Evolutionary conservation across 2,329 filamentous ascomycete genomes (phyloP).

Genomic region (Fusarium nurragi): DNA sequence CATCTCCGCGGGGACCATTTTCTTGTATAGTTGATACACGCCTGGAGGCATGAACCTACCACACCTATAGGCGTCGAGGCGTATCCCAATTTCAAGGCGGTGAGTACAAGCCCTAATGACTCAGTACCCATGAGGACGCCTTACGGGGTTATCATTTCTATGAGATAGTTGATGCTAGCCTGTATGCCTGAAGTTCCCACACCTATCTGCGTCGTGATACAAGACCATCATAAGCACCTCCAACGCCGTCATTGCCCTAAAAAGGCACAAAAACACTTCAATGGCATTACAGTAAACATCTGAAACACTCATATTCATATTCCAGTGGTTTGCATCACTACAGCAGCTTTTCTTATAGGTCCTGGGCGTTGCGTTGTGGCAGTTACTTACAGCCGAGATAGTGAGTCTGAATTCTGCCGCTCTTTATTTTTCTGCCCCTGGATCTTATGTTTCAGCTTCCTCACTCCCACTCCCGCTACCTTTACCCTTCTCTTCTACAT

Average conservation of each 20-base stretch:
- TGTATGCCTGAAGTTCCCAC: conserved; percentile 5
- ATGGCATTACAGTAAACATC: background rate
- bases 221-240: background rate
- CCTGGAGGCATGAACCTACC: background rate
- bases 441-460: conserved; percentile 1
- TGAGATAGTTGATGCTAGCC: background rate
- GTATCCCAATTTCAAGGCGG: background rate
- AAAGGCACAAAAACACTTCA: background rate
- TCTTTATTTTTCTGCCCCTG: background rate
- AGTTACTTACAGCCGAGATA: background rate
- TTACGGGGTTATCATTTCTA: background rate
- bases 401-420: background rate
- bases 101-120: background rate
- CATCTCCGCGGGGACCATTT: background rate
- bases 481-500: background rate
- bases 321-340: background rate
- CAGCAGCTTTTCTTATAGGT: background rate
- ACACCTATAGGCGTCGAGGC: background rate
- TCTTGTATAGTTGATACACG: background rate
- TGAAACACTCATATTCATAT: background rate
- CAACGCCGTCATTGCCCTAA: background rate
- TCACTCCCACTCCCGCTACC: background rate
- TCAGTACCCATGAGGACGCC: background rate
- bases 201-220: background rate
- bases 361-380: background rate